Conservation (phyloP, 2,329 filamentous ascomycete genomes). For the Colletotrichum orchidophilum region DNA sequence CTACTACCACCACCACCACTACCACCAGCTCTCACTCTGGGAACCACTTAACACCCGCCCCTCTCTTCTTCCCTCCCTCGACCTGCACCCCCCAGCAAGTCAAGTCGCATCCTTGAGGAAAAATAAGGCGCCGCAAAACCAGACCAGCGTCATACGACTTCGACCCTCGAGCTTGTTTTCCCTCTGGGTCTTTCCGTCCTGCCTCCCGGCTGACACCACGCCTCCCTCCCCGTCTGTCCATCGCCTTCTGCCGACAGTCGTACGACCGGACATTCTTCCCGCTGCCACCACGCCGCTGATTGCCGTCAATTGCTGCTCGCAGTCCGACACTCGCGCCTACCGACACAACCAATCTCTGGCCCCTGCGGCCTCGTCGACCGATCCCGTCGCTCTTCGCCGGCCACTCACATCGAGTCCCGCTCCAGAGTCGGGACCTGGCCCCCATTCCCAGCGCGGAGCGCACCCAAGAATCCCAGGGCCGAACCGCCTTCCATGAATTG, state of each 20-base stretch:
- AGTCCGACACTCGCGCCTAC: not conserved
- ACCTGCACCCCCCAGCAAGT: not conserved
- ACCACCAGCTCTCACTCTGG: no score
- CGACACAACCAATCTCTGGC: not conserved
- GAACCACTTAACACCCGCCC: not conserved
- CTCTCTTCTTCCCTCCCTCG: not conserved
- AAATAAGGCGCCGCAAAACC: not conserved
- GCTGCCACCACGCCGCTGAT: slow-evolving; percentile 23
- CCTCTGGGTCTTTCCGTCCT: slow-evolving; percentile 19
- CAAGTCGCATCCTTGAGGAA: not conserved
- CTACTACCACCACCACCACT: no score
- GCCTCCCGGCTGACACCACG: slow-evolving; percentile 21
- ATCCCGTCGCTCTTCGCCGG: slow-evolving; percentile 18
- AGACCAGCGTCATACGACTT: slow-evolving; percentile 32
- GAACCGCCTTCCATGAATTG: slow-evolving; percentile 31
- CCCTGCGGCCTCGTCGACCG: slow-evolving; percentile 10
- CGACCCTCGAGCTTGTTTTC: not conserved
- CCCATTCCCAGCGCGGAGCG: not conserved
- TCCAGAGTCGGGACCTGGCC: slow-evolving; percentile 16
- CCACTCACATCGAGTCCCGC: slow-evolving; percentile 25
- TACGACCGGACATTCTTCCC: slow-evolving; percentile 12
- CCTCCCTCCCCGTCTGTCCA: slow-evolving; percentile 19
- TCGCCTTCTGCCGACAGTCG: slow-evolving; percentile 28
- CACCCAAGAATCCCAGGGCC: slow-evolving; percentile 2
- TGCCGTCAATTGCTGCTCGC: slow-evolving; percentile 16